Base-by-base conservation (phyloP, 2,329 filamentous ascomycete species). In the Sporothrix sp. region DNA sequence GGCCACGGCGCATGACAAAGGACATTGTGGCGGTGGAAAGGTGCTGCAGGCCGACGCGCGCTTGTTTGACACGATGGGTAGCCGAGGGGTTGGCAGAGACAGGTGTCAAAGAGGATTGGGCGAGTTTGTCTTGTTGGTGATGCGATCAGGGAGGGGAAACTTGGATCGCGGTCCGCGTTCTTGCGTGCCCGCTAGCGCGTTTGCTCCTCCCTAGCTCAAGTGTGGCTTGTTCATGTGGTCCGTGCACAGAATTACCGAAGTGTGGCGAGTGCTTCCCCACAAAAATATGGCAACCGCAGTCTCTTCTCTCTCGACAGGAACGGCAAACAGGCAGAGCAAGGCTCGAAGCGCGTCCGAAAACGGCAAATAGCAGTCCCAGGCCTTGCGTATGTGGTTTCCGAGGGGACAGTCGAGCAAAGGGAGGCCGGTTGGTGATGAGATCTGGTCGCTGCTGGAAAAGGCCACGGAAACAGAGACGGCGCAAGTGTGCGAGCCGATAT, bases 1-100 rank as follows among this genome's bases (percentile, higher is more conserved):
- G 44, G 57, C 51, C 39, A 46, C 60, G 58, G 56, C 55, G 55
- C 49, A 56, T 49, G 23, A 58, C 27, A 50, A 59, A 57, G 1
- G 56, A 59, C 59, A 61, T 61, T 21, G 28, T 23, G 46, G 35
- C 14, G 33, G 23, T 20, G 25, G 25, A n/a, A n/a, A n/a, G n/a
- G n/a, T n/a, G n/a, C n/a, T n/a, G n/a, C n/a, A n/a, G n/a, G n/a
- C n/a, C n/a, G n/a, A n/a, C n/a, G n/a, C n/a, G n/a, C n/a, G n/a
- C n/a, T n/a, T n/a, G n/a, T n/a, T n/a, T n/a, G n/a, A n/a, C n/a
- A n/a, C n/a, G n/a, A n/a, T n/a, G n/a, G n/a, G n/a, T n/a, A n/a
- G n/a, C n/a, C n/a, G n/a, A n/a, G n/a, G n/a, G n/a, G n/a, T n/a
- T n/a, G n/a, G n/a, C n/a, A n/a, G n/a, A n/a, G n/a, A n/a, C n/a